Evolutionary conservation across 805 yeast genomes (phyloP).

Genomic region (Suhomyces canberraensis): DNA sequence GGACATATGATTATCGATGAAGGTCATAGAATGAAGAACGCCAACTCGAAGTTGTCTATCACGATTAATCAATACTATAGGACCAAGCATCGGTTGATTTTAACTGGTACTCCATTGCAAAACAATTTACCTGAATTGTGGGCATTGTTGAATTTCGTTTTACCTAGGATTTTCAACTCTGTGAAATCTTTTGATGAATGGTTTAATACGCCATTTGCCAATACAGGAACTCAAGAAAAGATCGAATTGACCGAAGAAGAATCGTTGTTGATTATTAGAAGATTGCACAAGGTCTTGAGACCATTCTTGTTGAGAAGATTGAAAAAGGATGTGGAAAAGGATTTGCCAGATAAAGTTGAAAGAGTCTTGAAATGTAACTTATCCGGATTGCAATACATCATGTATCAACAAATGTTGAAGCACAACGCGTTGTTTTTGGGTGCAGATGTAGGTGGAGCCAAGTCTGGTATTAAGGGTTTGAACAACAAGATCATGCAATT

Average conservation of each 20-base stretch:
- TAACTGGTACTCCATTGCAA: conserved; percentile 87
- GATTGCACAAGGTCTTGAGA: conserved; percentile 82
- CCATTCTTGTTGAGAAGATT: conserved; percentile 81
- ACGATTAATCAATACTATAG: conserved; percentile 71
- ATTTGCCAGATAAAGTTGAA: conserved; percentile 80
- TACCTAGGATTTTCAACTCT: conserved; percentile 82
- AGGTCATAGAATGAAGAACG: conserved; percentile 86
- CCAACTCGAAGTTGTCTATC: conserved; percentile 67
- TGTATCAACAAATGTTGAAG: conserved; percentile 77
- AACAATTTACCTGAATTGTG: conserved; percentile 82
- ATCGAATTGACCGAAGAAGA: conserved; percentile 84
- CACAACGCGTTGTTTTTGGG: conserved; percentile 69
- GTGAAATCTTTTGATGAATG: conserved; percentile 86
- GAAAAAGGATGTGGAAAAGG: conserved; percentile 85
- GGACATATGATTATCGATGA: conserved; percentile 89
- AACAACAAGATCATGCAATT: conserved; percentile 84
- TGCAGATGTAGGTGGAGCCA: conserved; percentile 54
- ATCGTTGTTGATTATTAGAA: conserved; percentile 71
- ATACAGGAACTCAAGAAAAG: conserved; percentile 78
- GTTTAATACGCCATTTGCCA: conserved; percentile 87
- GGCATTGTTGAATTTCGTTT: conserved; percentile 78
- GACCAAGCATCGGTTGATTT: conserved; percentile 72
- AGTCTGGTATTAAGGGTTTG: conserved; percentile 69
- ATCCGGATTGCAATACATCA: conserved; percentile 64
- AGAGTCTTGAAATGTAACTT: conserved; percentile 77